Conservation (phyloP, 2,329 filamentous ascomycete genomes). For the Ceratocystis albifundus region DNA sequence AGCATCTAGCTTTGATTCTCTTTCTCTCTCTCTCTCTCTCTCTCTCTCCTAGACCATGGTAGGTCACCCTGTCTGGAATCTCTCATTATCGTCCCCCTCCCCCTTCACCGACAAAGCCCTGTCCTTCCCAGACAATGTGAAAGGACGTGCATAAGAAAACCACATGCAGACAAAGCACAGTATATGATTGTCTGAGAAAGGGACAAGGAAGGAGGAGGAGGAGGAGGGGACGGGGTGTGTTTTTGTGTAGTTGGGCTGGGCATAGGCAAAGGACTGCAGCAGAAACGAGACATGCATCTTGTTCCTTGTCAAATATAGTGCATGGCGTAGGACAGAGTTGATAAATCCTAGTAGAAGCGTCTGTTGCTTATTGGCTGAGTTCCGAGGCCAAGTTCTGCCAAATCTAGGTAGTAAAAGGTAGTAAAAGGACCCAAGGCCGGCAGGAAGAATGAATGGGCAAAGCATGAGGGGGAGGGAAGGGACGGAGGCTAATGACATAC, state of each 20-base stretch:
- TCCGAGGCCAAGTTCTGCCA: background rate
- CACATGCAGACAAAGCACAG: background rate
- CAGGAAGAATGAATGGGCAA: background rate
- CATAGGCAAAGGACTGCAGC: background rate
- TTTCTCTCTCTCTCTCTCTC: no score
- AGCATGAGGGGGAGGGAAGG: background rate
- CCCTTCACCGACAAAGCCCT: conserved; percentile 3
- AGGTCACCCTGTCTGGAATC: background rate
- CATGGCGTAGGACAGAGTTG: conserved; percentile 2
- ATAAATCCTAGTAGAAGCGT: background rate
- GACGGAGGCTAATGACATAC: no score
- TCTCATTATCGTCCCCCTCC: background rate
- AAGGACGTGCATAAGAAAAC: background rate
- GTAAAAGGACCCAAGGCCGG: background rate
- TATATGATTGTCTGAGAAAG: background rate
- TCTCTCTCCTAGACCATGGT: background rate
- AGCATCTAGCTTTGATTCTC: no score
- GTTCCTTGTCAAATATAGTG: conserved; percentile 1
- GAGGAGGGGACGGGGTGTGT: background rate
- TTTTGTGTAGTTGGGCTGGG: background rate
- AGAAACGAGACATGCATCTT: conserved; percentile 4
- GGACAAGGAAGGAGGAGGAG: background rate
- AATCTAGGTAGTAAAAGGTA: background rate
- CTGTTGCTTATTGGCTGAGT: background rate
- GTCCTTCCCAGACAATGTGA: background rate